Conservation (phyloP, 306 rosid species). For the Trichosanthes cucumerina region DNA sequence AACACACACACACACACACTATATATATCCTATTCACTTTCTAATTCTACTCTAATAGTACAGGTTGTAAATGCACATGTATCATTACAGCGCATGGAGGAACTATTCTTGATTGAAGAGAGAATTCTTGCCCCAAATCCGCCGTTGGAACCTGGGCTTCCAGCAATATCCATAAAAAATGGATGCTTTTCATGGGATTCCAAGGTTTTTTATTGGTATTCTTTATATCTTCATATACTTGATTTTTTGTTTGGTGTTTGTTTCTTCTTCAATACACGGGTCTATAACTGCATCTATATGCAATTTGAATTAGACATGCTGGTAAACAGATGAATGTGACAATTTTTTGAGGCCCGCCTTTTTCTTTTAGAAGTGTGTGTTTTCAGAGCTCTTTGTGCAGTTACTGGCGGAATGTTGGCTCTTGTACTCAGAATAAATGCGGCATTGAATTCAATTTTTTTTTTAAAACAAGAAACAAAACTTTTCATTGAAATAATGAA, state of each 20-base stretch:
- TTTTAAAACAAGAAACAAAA: too few relatives aligned
- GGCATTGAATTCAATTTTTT: neutral
- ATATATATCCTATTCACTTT: neutral
- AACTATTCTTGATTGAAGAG: conserved; percentile 57
- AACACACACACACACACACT: neutral
- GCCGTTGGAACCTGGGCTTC: conserved; percentile 52
- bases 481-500: too few relatives aligned
- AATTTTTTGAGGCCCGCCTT: neutral
- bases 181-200: conserved; percentile 81
- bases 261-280: neutral
- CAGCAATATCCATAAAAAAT: conserved; percentile 61
- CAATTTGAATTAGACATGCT: neutral
- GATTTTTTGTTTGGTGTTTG: neutral
- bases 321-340: neutral
- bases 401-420: neutral
- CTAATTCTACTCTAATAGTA: conserved; percentile 15
- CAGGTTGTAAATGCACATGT: conserved; percentile 79
- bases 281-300: neutral
- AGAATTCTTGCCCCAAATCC: conserved; percentile 48
- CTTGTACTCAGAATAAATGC: neutral
- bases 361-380: neutral
- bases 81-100: conserved; percentile 78
- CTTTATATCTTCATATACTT: neutral
- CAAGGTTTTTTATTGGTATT: conserved; percentile 33
- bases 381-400: neutral